Evolutionary conservation across 257 asterid species (phyloP).

Genomic region (Solanum paucissectum): DNA sequence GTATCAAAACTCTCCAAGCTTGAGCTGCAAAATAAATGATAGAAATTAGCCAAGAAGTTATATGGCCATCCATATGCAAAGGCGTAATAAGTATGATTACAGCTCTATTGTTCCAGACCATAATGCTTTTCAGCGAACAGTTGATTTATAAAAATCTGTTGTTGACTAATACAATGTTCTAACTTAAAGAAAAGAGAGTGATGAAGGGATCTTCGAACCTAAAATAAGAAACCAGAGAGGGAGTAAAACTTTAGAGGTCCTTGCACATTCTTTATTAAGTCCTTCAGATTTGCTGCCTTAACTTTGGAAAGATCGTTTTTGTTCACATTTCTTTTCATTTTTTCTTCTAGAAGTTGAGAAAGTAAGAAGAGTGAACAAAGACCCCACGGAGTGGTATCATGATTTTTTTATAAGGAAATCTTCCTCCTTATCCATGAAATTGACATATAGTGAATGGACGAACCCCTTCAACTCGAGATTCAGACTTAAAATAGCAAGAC

Average conservation of each 20-base stretch:
- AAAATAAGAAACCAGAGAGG: background rate
- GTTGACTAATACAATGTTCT: background rate
- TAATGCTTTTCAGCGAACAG: background rate
- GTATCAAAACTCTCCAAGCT: background rate
- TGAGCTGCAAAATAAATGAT: constrained; percentile 13
- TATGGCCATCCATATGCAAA: background rate
- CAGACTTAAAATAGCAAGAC: background rate
- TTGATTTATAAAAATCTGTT: background rate
- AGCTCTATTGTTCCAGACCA: background rate
- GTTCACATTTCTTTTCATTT: background rate
- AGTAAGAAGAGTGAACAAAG: background rate
- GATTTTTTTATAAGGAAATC: background rate
- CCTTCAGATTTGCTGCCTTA: background rate
- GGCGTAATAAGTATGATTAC: background rate
- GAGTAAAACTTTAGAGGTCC: background rate
- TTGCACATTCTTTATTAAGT: background rate
- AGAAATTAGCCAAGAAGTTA: background rate
- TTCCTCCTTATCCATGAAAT: background rate
- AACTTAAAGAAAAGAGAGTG: background rate
- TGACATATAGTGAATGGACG: background rate
- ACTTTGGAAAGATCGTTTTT: background rate
- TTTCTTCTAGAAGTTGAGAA: background rate
- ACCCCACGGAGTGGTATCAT: background rate
- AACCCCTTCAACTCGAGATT: background rate
- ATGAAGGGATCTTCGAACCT: background rate